A percentile compares a stretch with the other conserved stretches of the same genome.
Conservation (phyloP, 2,329 filamentous ascomycete genomes). For the Talaromyces sp. region DNA sequence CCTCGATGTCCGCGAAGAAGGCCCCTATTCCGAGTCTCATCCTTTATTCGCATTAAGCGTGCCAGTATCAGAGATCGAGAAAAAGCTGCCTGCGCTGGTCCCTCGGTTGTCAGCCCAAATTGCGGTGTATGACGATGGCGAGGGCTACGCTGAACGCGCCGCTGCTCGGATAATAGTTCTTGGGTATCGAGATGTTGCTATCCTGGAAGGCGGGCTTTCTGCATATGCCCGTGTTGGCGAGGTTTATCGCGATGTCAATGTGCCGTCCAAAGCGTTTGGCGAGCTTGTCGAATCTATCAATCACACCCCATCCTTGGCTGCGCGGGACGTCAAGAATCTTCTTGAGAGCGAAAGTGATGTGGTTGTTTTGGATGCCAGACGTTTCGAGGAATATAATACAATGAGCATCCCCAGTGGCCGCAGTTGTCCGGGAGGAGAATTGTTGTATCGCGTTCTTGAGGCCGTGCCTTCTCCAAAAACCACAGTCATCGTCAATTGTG, state of each 20-base stretch:
- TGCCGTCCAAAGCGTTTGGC: conserved; percentile 27
- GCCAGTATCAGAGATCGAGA: conserved; percentile 24
- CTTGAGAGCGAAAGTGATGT: conserved; percentile 17
- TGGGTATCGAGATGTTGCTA: conserved; percentile 20
- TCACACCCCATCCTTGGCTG: conserved; percentile 22
- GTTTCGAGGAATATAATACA: conserved; percentile 24
- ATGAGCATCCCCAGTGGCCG: conserved; percentile 27
- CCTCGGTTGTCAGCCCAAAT: conserved; percentile 21
- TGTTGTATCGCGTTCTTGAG: conserved; percentile 25
- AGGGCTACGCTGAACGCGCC: conserved; percentile 20
- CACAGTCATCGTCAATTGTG: conserved; percentile 25
- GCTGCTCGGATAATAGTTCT: conserved; percentile 16
- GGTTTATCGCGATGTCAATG: conserved; percentile 26
- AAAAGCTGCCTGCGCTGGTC: conserved; percentile 19
- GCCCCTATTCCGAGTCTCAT: conserved; percentile 22
- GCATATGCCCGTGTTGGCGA: conserved; percentile 20
- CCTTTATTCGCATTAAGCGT: conserved; percentile 24
- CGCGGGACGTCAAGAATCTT: conserved; percentile 20
- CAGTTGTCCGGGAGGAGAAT: conserved; percentile 26
- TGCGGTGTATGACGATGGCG: conserved; percentile 25
- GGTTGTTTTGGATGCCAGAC: conserved; percentile 24
- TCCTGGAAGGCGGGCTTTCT: conserved; percentile 21
- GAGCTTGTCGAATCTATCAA: conserved; percentile 26
- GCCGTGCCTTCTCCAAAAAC: conserved; percentile 19
- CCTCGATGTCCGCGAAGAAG: conserved; percentile 28